Evolutionary conservation across 768 basidiomycete genomes (phyloP), one percentile per base, ranked within the genome.

Genomic region (Crepidotus variabilis): DNA sequence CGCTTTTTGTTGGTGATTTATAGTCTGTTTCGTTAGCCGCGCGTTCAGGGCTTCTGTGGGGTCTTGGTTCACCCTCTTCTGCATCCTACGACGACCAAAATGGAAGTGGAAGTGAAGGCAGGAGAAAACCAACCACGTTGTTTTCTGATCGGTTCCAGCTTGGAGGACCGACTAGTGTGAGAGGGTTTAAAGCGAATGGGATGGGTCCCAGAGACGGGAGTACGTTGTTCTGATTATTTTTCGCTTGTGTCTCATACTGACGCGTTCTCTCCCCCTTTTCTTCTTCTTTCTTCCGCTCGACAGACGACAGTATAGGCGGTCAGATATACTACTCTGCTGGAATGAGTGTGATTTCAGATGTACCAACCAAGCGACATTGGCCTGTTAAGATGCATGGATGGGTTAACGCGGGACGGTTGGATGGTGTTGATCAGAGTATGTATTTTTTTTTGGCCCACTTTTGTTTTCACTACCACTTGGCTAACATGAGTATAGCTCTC

Each of bases 131-230:
- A 33, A 62, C 46, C 11, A 78, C 81, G 6, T 78, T 85, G 21
- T 88, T 92, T 63, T 79, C 85, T 1, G 97, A 99, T 71, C 84
- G 94, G 5, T 94, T 94, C 69, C 94, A 96, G 61, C 79, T 98
- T 0, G 97, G 97, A 22, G 97, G 97, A 0, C 94, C 97, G 0
- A 82, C 87, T 6, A 92, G 85, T 52, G 78, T 98, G 0, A 78
- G 97, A 5, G 82, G 84, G 51, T 95, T 96, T 72, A 79, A 79
- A 46, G 75, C 78, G 6, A 92, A 90, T 64, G 77, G 85, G 2
- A 76, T 97, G 73, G 94, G 94, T 4, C 87, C 89, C 0, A 79
- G 78, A 20, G 92, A 94, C 58, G 82, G 84, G 16, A 65, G 92
- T 92, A 63, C 60, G 83, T 69, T 34, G 33, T 32, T 47, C 32